phyloP scores from a whole-genome alignment of 345 rosid genomes.

The Eucalyptus tenuipes region DNA sequence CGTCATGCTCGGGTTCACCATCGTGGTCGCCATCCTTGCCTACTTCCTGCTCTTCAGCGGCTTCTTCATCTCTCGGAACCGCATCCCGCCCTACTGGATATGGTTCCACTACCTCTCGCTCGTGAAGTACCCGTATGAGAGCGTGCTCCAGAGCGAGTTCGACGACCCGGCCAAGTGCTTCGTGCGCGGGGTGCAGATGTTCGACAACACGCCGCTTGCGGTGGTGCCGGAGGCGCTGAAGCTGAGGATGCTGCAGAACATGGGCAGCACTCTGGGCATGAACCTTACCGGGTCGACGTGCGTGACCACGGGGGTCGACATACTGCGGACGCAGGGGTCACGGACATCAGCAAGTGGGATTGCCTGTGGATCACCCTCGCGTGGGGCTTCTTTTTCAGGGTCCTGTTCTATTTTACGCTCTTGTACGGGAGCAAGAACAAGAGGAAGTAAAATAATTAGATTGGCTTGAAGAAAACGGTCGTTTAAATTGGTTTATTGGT shows the following conservation, averaged over 20 bases:
- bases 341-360: conserved; percentile 66
- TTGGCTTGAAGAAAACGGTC: neutral
- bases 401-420: conserved; percentile 64
- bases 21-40: conserved; percentile 71
- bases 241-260: conserved; percentile 35
- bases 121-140: conserved; percentile 79
- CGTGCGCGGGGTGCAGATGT: conserved; percentile 68
- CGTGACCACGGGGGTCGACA: conserved; percentile 61
- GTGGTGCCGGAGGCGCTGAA: conserved; percentile 26
- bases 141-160: conserved; percentile 55
- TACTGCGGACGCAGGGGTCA: conserved; percentile 53
- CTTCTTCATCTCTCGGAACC: conserved; percentile 70
- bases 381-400: conserved; percentile 90
- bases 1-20: conserved; percentile 78
- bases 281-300: conserved; percentile 58
- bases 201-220: conserved; percentile 68
- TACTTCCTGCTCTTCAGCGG: conserved; percentile 90
- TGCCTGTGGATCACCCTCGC: conserved; percentile 86
- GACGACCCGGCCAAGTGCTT: conserved; percentile 52
- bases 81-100: conserved; percentile 74
- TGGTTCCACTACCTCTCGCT: conserved; percentile 92
- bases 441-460: conserved; percentile 18
- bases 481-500: neutral
- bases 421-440: conserved; percentile 87
- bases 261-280: conserved; percentile 50